These are phyloP conservation scores for Herpetospermum pedunculosum DNA, from an alignment of 306 rosid species.

Conservation along the genomic window DNA sequence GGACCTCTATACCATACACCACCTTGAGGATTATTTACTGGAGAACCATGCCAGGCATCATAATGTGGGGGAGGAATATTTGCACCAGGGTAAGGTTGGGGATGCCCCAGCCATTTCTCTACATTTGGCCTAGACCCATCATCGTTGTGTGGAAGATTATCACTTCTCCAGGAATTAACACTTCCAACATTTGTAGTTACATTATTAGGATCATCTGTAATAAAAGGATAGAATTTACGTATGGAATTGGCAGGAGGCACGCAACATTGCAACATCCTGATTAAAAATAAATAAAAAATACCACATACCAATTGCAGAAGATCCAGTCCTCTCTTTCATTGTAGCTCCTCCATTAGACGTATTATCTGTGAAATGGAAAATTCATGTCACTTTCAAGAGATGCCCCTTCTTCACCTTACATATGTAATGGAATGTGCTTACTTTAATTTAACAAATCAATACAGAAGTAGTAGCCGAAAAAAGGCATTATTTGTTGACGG, in stretches of 20 bases:
- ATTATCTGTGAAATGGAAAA: slow-evolving; percentile 30
- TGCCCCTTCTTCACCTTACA: neutral
- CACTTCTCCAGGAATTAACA: slow-evolving; percentile 55
- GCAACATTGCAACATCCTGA: neutral
- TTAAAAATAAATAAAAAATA: neutral
- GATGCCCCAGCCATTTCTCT: slow-evolving; percentile 79
- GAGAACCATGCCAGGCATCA: slow-evolving; percentile 76
- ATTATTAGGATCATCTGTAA: slow-evolving; percentile 42
- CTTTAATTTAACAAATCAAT: neutral
- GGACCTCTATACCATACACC: slow-evolving; percentile 93
- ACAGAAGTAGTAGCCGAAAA: neutral
- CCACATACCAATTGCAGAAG: slow-evolving; percentile 41
- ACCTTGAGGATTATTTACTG: slow-evolving; percentile 65
- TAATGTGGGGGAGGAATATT: slow-evolving; percentile 56
- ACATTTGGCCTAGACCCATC: slow-evolving; percentile 47
- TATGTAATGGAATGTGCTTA: neutral
- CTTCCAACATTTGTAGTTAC: slow-evolving; percentile 28
- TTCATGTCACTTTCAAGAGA: neutral
- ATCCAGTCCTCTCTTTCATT: slow-evolving; percentile 33
- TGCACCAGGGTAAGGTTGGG: slow-evolving; percentile 58
- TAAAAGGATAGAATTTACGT: neutral
- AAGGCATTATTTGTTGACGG: neutral
- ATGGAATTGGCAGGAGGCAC: neutral
- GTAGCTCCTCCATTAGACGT: slow-evolving; percentile 29
- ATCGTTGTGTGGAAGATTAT: slow-evolving; percentile 32